phyloP scores from a whole-genome alignment of 495 filamentous ascomycete genomes.

The Emericellopsis terricola region DNA sequence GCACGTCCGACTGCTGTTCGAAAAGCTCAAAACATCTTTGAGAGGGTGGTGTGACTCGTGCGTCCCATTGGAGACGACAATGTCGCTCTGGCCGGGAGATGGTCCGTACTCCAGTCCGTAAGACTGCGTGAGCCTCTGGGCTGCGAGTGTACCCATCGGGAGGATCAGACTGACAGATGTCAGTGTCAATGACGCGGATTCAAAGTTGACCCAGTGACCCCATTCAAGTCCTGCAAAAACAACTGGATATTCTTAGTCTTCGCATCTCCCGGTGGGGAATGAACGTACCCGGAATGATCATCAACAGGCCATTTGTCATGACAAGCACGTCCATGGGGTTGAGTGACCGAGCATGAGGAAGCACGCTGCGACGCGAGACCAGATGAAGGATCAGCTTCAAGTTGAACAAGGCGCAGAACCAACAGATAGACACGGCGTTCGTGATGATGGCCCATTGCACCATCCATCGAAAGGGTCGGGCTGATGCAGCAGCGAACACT shows the following conservation, averaged over 20 bases:
- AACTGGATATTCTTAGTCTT: slow-evolving; percentile 21
- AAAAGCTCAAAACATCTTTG: neutral
- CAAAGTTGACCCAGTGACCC: slow-evolving; percentile 21
- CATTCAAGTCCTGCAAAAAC: slow-evolving; percentile 54
- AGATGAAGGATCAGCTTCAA: slow-evolving; percentile 41
- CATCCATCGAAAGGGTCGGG: slow-evolving; percentile 21
- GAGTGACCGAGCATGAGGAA: slow-evolving; percentile 11
- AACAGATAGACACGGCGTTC: slow-evolving; percentile 49
- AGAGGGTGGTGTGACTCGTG: neutral
- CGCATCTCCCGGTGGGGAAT: neutral
- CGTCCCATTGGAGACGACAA: neutral
- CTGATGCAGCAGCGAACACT: slow-evolving; percentile 20
- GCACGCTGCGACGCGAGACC: slow-evolving; percentile 11
- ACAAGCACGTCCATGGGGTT: slow-evolving; percentile 19
- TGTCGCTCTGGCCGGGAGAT: neutral
- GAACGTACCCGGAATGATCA: slow-evolving; percentile 57
- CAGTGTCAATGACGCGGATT: slow-evolving; percentile 39
- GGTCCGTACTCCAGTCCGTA: neutral
- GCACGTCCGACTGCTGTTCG: neutral
- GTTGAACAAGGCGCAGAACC: slow-evolving; percentile 59
- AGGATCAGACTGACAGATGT: slow-evolving; percentile 57
- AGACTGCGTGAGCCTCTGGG: slow-evolving; percentile 25
- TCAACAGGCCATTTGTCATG: slow-evolving; percentile 19
- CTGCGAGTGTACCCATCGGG: slow-evolving; percentile 66
- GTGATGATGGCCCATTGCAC: slow-evolving; percentile 32